These are phyloP conservation scores for Rhodotorula mucilaginosa DNA, from an alignment of 1,284 basidiomycete genomes.

Conservation along the genomic window DNA sequence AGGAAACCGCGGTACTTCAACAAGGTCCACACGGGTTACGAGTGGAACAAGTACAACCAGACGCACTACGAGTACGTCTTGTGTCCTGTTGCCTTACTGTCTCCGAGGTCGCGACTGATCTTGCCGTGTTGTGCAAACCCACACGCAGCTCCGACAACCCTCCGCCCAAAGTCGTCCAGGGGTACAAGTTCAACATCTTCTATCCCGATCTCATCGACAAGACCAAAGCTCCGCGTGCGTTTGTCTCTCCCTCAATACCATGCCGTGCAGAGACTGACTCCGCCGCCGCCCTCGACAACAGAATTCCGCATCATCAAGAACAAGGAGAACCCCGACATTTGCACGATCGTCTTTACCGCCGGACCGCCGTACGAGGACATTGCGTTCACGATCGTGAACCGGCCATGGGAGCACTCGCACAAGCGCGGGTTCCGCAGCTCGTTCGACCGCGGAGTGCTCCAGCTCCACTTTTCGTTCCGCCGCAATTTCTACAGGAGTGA, in stretches of 20 bases:
- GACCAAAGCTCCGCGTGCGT: conserved; percentile 69
- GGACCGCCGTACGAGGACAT: conserved; percentile 85
- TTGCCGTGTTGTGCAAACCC: too few relatives aligned
- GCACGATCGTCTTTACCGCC: conserved; percentile 87
- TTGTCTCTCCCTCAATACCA: neutral
- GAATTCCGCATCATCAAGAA: conserved; percentile 92
- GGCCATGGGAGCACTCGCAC: conserved; percentile 98
- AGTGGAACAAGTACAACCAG: conserved; percentile 99
- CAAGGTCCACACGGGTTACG: conserved; percentile 99
- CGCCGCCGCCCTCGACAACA: neutral
- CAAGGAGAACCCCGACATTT: conserved; percentile 89
- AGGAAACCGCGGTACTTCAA: conserved; percentile 99
- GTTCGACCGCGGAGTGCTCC: conserved; percentile 59
- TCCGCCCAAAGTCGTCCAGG: conserved; percentile 95
- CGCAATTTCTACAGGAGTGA: conserved; percentile 23
- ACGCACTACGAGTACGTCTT: conserved; percentile 89
- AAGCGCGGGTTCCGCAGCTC: conserved; percentile 56
- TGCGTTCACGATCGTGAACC: conserved; percentile 94
- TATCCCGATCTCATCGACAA: conserved; percentile 95
- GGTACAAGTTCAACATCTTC: conserved; percentile 73
- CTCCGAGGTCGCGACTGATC: neutral
- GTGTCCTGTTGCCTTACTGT: neutral
- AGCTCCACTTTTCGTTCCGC: conserved; percentile 48
- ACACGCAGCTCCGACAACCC: conserved; percentile 79
- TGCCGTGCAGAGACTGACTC: conserved; percentile 4